Base-by-base conservation (phyloP, 768 basidiomycete genomes). In the Kwoniella bestiolae region DNA sequence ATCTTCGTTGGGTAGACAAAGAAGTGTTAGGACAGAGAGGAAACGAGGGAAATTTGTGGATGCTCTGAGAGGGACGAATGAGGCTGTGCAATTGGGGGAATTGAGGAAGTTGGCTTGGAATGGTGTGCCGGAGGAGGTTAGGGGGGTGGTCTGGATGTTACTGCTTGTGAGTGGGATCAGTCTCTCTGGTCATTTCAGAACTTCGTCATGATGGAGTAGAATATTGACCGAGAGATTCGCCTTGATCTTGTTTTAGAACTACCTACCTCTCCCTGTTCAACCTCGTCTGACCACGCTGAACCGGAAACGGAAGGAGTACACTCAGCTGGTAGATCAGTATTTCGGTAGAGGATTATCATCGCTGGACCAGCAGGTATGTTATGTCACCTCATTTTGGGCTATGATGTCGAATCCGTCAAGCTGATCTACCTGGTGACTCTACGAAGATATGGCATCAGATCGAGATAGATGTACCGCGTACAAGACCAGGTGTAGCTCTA, bases 391-490 rank as follows among this genome's bases (percentile, higher is more conserved):
- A n/a, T n/a, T n/a, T n/a, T n/a, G n/a, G n/a, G n/a, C n/a, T n/a
- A n/a, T n/a, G n/a, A n/a, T n/a, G n/a, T n/a, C n/a, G n/a, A n/a
- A 8, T 21, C 11, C 21, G 47, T 8, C 12, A 3, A 45, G 21
- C 25, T 38, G n/a, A 9, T 0, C n/a, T 16, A 26, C 32, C n/a
- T n/a, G n/a, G n/a, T n/a, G 52, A 12, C 18, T 18, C 12, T 32
- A 2, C 11, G 5, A 50, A 92, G 81, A 95, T 98, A 77, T 98
- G 96, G 96, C 96, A 98, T 82, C 96, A 99, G 81, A 98, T 98
- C 72, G 92, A 93, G 77, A 98, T 97, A 65, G 96, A 99, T 75
- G 95, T 97, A 5, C 96, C 96, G 11, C 85, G 96, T 58, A 99
- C 96, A 41, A 83, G 94, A 55, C 94, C 96, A 18, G 94, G 94